These are phyloP conservation scores for Malus hybrid DNA, from an alignment of 331 rosid genomes.

Conservation along the genomic window DNA sequence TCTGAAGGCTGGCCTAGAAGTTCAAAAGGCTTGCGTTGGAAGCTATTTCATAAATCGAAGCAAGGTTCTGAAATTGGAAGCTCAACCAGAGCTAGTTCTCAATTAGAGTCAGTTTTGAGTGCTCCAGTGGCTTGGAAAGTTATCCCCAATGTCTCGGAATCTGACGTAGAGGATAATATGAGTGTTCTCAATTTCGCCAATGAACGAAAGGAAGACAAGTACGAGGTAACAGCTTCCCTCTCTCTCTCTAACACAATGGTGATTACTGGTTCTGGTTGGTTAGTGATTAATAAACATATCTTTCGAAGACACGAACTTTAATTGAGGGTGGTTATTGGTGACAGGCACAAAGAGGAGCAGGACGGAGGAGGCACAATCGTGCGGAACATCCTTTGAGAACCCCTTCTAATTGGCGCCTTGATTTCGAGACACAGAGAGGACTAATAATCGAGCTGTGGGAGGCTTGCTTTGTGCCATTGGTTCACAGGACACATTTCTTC, in stretches of 20 bases:
- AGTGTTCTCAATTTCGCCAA: constrained; percentile 51
- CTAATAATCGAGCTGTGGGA: constrained; percentile 73
- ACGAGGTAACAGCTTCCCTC: neutral
- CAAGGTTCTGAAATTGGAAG: neutral
- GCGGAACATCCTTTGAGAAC: constrained; percentile 12
- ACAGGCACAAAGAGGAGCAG: neutral
- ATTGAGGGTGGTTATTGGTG: neutral
- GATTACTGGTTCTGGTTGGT: too few relatives aligned
- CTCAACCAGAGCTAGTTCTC: neutral
- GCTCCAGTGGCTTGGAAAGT: constrained; percentile 21
- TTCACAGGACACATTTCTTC: constrained; percentile 75
- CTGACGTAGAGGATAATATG: constrained; percentile 43
- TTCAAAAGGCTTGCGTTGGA: constrained; percentile 11
- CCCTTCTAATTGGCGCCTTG: constrained; percentile 14
- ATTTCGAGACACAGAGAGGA: constrained; percentile 56
- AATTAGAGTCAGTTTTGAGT: constrained; percentile 9
- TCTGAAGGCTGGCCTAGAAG: neutral
- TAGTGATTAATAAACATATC: neutral
- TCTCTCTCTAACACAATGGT: neutral
- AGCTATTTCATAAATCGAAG: constrained; percentile 1
- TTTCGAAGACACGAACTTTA: neutral
- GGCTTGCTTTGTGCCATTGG: constrained; percentile 62
- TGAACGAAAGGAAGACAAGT: constrained; percentile 15
- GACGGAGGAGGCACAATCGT: constrained; percentile 1
- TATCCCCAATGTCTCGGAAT: constrained; percentile 1